phyloP scores from a whole-genome alignment of 2,329 filamentous ascomycete genomes.

The Rhinocladiella similis region DNA sequence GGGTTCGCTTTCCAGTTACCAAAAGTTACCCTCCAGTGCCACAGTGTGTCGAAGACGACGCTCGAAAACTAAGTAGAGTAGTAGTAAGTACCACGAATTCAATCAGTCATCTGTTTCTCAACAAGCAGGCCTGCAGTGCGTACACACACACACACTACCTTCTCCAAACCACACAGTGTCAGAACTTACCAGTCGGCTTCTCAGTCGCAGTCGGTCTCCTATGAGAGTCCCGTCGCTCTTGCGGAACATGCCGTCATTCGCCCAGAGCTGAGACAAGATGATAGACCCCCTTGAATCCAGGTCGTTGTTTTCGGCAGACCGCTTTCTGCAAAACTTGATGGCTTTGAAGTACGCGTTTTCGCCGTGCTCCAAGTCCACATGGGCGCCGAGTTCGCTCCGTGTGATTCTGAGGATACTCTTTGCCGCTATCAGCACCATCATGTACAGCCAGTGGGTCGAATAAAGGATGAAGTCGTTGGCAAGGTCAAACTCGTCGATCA shows the following conservation, averaged over 20 bases:
- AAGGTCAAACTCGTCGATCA: slow-evolving; percentile 7
- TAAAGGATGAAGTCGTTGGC: neutral
- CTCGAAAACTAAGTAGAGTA: slow-evolving; percentile 16
- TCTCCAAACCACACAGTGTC: too few relatives aligned
- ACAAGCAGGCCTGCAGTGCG: too few relatives aligned
- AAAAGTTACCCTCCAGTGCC: slow-evolving; percentile 9
- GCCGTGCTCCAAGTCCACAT: slow-evolving; percentile 4
- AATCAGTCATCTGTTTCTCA: too few relatives aligned
- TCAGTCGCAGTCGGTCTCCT: slow-evolving; percentile 1
- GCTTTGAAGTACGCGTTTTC: slow-evolving; percentile 8
- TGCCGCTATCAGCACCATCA: slow-evolving; percentile 3
- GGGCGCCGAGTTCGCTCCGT: neutral
- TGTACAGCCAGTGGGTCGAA: slow-evolving; percentile 1
- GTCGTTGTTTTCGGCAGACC: slow-evolving; percentile 12
- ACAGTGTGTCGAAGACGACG: slow-evolving; percentile 5
- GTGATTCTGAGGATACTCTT: slow-evolving; percentile 3
- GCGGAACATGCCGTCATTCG: slow-evolving; percentile 7
- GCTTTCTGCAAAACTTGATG: slow-evolving; percentile 7
- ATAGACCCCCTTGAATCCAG: slow-evolving; percentile 1
- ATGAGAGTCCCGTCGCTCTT: slow-evolving; percentile 5
- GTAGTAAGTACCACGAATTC: too few relatives aligned
- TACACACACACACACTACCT: too few relatives aligned
- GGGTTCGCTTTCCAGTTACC: slow-evolving; percentile 2
- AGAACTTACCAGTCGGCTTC: slow-evolving; percentile 14
- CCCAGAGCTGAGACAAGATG: slow-evolving; percentile 16